These are phyloP conservation scores for Didymella pomorum DNA, from an alignment of 2,329 filamentous ascomycete species.

Conservation along the genomic window DNA sequence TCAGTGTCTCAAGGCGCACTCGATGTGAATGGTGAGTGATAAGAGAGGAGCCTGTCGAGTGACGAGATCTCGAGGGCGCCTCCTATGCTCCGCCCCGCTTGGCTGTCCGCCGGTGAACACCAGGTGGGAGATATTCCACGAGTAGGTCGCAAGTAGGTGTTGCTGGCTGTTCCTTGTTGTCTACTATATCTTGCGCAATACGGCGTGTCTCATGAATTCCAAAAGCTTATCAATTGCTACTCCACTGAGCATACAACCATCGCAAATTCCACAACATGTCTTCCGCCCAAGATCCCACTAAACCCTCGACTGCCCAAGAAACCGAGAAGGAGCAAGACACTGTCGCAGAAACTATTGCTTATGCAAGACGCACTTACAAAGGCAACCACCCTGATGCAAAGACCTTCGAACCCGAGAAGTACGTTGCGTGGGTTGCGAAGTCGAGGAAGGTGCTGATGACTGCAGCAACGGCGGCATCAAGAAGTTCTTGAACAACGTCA, in stretches of 20 bases:
- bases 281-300: conserved; percentile 1
- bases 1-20: conserved; percentile 1
- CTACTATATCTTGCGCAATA: not conserved
- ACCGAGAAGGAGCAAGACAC: conserved; percentile 1
- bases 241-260: not conserved
- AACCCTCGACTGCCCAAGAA: not conserved
- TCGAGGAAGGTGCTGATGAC: too few relatives aligned
- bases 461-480: conserved; percentile 8
- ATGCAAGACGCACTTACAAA: conserved; percentile 16
- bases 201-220: too few relatives aligned
- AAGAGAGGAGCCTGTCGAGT: not conserved
- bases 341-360: conserved; percentile 12
- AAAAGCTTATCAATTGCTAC: too few relatives aligned
- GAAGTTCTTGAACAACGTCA: conserved; percentile 16
- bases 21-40: not conserved
- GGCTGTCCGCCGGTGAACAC: conserved; percentile 12
- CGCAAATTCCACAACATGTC: not conserved
- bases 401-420: conserved; percentile 17
- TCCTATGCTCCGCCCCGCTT: conserved; percentile 17
- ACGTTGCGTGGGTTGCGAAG: not conserved
- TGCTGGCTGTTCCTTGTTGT: not conserved
- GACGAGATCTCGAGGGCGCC: conserved; percentile 13
- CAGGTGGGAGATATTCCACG: conserved; percentile 7
- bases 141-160: not conserved
- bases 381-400: conserved; percentile 9